These are phyloP conservation scores for Macrophomina phaseolina DNA, from an alignment of 2,329 filamentous ascomycete genomes.

Conservation along the genomic window DNA sequence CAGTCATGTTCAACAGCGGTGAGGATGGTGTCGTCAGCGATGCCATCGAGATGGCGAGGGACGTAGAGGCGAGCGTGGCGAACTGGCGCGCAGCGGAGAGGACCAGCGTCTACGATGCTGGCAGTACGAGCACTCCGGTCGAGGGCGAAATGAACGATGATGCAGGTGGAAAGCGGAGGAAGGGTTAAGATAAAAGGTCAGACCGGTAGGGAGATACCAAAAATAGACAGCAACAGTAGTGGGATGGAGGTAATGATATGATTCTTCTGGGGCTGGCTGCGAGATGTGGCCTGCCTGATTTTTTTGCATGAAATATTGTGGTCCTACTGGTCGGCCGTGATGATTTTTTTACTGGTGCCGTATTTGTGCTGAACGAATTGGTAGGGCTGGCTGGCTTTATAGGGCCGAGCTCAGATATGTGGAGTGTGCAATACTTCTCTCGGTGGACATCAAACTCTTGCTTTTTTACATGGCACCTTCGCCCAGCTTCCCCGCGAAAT, in stretches of 20 bases:
- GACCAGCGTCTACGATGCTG: conserved; percentile 27
- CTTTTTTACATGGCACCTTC: too few species aligned
- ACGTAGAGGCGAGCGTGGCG: conserved; percentile 79
- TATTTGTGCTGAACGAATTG: too few species aligned
- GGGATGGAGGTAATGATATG: not conserved
- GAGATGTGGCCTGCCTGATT: not conserved
- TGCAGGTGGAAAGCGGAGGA: conserved; percentile 20
- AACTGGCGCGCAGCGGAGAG: conserved; percentile 76
- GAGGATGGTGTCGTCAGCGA: conserved; percentile 89
- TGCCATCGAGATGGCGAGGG: conserved; percentile 85
- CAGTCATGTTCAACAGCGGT: conserved; percentile 97
- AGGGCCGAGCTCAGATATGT: too few species aligned
- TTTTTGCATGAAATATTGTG: not conserved
- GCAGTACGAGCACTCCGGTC: conserved; percentile 33
- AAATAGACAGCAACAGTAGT: not conserved
- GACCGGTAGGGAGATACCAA: not conserved
- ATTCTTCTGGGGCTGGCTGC: not conserved
- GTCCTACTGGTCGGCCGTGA: not conserved
- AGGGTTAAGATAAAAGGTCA: not conserved
- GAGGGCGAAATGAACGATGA: conserved; percentile 34
- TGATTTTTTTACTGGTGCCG: not conserved
- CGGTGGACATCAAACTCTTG: too few species aligned
- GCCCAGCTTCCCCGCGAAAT: too few species aligned
- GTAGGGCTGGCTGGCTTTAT: too few species aligned
- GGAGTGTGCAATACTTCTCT: too few species aligned